Base-by-base conservation (phyloP, 768 basidiomycete species). In the Sarcodon aspratus region DNA sequence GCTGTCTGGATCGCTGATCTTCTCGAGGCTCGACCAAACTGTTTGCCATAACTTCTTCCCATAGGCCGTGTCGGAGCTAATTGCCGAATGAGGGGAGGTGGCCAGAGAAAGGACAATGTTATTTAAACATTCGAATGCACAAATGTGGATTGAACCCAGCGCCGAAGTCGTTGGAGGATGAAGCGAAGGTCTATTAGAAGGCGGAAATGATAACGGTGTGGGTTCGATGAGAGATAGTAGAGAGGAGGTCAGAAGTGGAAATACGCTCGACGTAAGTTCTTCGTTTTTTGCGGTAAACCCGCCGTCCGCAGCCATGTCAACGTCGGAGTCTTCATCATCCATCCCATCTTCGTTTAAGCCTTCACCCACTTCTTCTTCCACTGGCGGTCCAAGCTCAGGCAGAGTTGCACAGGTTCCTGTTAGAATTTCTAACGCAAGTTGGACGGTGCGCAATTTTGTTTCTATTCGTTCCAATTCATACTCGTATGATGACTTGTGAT, bases 121-220 rank as follows among this genome's bases (percentile, higher is more conserved):
- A 59, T 88, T 92, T 44, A 97, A 71, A 58, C 92, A 92, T 61
- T 95, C 91, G 27, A 94, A 71, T 9, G 91, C 87, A 54, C 82
- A 74, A 49, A 90, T 71, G 59, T 96, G 93, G 46, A 95, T 79
- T 7, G 85, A 79, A 53, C 85, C 77, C 42, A 97, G 75, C 9
- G 73, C 85, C 21, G 91, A 88, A 0, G 93, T 95, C 10, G 84
- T 92, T 1, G 93, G 93, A 36, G 91, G 88, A 59, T 95, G 88
- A 17, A 74, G 69, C 0, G 90, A 92, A 9, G 77, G 76, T 5
- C 74, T 65, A 18, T 77, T 72, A 13, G 75, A 69, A 0, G 89
- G 87, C 12, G 85, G 78, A 68, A 93, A 95, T 4, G 93, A 95
- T 12, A 94, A 74, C 0, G 74, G 59, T 0, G 86, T 91, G 0